Conservation (phyloP, 2,329 filamentous ascomycete species). For the Rhinocladiella similis region DNA sequence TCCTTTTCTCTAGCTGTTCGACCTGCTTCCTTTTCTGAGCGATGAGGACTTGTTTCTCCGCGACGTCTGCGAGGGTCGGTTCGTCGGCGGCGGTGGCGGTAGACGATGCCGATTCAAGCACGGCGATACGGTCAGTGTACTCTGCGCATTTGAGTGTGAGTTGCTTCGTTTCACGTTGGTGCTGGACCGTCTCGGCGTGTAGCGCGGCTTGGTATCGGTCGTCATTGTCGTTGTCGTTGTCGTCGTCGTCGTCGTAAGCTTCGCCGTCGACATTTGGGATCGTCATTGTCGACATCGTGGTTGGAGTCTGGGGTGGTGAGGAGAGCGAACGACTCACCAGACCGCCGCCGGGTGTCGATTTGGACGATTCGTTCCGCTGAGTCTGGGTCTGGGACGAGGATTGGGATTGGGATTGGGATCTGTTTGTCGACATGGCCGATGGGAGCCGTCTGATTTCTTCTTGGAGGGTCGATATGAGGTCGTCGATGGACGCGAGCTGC, state of each 20-base stretch:
- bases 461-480: conserved; percentile 5
- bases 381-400: not conserved
- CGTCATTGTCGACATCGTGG: conserved; percentile 51
- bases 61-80: conserved; percentile 1
- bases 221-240: not conserved
- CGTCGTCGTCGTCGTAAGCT: not conserved
- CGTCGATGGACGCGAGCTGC: conserved; percentile 45
- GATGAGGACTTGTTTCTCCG: conserved; percentile 3
- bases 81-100: not conserved
- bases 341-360: too few relatives aligned
- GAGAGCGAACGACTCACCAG: not conserved
- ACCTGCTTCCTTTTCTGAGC: conserved; percentile 51
- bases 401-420: not conserved
- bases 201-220: conserved; percentile 37
- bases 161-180: conserved; percentile 69
- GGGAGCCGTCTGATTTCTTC: conserved; percentile 31
- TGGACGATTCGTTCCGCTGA: too few relatives aligned
- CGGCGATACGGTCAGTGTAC: conserved; percentile 56
- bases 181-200: conserved; percentile 70
- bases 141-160: conserved; percentile 67
- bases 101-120: conserved; percentile 32
- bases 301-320: not conserved
- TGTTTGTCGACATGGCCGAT: not conserved
- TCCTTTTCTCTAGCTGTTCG: conserved; percentile 60
- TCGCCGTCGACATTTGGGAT: not conserved